Base-by-base conservation (phyloP, 805 yeast species). In the Debaryomyces prosopidis region DNA sequence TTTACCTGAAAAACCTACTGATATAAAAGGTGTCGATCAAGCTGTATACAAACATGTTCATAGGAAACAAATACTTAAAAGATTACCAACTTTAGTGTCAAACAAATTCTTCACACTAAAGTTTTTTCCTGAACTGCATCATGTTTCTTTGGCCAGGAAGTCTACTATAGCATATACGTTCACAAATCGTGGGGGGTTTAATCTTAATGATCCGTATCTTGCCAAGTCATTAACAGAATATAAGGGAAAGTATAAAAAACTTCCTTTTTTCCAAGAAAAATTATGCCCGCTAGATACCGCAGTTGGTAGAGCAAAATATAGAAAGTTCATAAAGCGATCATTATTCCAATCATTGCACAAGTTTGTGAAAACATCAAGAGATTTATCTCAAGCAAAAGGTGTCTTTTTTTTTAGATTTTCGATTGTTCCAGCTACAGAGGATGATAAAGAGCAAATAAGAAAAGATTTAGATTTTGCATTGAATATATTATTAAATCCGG, bases 161-260 rank as follows among this genome's bases (percentile, higher is more conserved):
- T 69, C 76, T 9, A 68, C 63, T 42, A 53, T 72, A 30, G 70
- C 76, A 10, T 62, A 64, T 42, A 62, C 64, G 2, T 65, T 66
- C 50, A 58, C 65, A 35, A 62, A 66, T 44, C 49, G 42, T n/a
- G 60, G 62, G 2, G 58, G 66, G 3, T 58, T 45, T 33, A 52
- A 53, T 7, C 48, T 69, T 26, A 71, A 71, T 45, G 58, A 60
- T 47, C 16, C 46, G 1, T 31, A 15, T 2, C 55, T 70, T 14
- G 66, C 55, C 31, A 48, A 47, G 2, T 44, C 42, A 10, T 42
- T 66, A 23, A 43, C 36, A 16, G 30, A 36, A 3, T 72, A 71
- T 51, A 53, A 45, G 2, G 76, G 77, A 15, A 47, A 53, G 32
- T 69, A 56, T 43, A 40, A 45, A 15, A 44, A 53, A 5, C 35